Evolutionary conservation across 805 yeast genomes (phyloP), one percentile per base, ranked within the genome.

Genomic region (Torulaspora microellipsoides): DNA sequence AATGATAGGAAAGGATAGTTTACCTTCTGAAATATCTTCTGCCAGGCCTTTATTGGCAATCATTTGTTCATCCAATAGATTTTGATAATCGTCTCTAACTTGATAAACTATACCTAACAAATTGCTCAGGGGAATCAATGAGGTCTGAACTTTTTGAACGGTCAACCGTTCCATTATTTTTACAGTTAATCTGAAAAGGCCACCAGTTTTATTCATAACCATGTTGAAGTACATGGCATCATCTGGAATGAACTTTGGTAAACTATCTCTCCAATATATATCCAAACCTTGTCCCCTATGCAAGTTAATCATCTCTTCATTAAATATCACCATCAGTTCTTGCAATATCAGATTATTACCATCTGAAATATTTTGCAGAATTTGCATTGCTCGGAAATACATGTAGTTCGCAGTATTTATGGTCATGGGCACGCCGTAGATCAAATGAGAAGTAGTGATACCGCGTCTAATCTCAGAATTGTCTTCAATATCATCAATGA

Each of bases 271-370:
- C 96, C 97, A 90, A 62, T 81, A 83, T 15, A 90, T 72, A 54
- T 90, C 98, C 47, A 84, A 64, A 0, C 95, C 95, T 68, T 90
- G 98, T 5, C 98, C 98, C 36, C 84, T 72, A 60, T 90, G 97
- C 45, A 90, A 66, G 55, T 84, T 81, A 40, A 85, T 62, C 78
- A 90, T 71, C 54, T 90, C 96, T 39, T 85, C 85, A 47, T 78
- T 70, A 47, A 81, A 73, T 1, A 81, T 72, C 15, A 59, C 59
- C 55, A 62, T 51, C 3, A 69, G 64, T 12, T 63, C 69, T 38
- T 51, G 51, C 31, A 53, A 55, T 9, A 58, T 30, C 11, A 35
- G 31, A 11, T 37, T 37, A 8, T 54, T 55, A 35, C 43, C 46
- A 17, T 55, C 54, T 43, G 65, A 58, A 50, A 70, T 56, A 49